Base-by-base conservation (phyloP, 2,329 filamentous ascomycete species). In the Sporothrix inflata region DNA sequence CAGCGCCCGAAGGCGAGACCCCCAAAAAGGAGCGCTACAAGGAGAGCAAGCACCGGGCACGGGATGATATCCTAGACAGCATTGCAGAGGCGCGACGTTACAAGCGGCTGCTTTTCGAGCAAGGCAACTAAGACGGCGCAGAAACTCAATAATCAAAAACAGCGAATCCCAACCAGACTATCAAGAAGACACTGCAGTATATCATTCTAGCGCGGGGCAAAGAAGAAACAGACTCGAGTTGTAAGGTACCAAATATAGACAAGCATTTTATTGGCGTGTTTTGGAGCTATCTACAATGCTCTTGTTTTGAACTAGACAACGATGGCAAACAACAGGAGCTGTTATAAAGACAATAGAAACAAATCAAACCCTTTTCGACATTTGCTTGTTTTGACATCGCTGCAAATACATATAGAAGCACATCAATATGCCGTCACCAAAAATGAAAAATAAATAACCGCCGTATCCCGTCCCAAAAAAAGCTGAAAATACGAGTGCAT, bases 11-110 rank as follows among this genome's bases (percentile, higher is more conserved):
- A 14, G n/a, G 8, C 14, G 12, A 27, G 14, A 16, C 16, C 11
- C 6, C 55, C 8, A 66, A 16, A 21, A 66, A 16, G 19, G 40
- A 11, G 16, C 2, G 3, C 3, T 40, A 9, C 74, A 98, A 98
- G 85, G 88, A 87, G 79, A 89, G 88, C 49, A 83, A 90, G 69
- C 96, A 99, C 83, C 89, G 95, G 81, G 96, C 96, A 0, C 90
- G 88, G 77, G 90, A 93, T 71, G 96, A 99, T 81, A 97, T 99
- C 72, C 81, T 98, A 74, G 96, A 99, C 84, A 98, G 95, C 81
- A 98, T 99, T 74, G 91, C 88, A 71, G 96, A 99, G 84, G 95
- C 95, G 71, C 89, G 84, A 77, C 98, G 92, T 79, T 98, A 97
- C 81, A 89, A 88, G 77, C 85, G 91, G 73, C 84, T 66, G 27